Percentiles rank a stretch among this genome's conserved stretches.
Conservation (phyloP, 805 yeast species). For the Wickerhamiella spandovensis region DNA sequence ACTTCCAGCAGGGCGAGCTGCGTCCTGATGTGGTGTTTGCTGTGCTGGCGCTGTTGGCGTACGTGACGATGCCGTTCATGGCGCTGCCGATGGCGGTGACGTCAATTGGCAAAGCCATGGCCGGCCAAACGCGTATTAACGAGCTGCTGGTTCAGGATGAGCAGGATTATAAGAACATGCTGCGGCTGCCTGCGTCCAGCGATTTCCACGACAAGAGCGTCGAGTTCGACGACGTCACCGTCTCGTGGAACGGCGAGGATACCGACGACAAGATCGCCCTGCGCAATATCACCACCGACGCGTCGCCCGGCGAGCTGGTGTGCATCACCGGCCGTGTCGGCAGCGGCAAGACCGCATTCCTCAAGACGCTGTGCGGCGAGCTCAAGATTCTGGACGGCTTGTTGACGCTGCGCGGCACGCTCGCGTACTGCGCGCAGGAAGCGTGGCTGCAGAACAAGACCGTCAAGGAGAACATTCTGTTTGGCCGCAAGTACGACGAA, state of each 20-base stretch:
- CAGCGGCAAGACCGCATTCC: constrained; percentile 66
- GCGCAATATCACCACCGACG: constrained; percentile 40
- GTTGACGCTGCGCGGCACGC: constrained; percentile 49
- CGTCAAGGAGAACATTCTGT: constrained; percentile 75
- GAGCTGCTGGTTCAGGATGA: constrained; percentile 58
- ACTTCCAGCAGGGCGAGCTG: constrained; percentile 47
- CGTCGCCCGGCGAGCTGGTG: constrained; percentile 58
- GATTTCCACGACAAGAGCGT: constrained; percentile 48
- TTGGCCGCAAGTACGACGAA: constrained; percentile 75
- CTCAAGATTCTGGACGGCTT: constrained; percentile 55
- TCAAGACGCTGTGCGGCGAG: constrained; percentile 68
- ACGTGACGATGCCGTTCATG: constrained; percentile 78
- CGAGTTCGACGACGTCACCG: constrained; percentile 23
- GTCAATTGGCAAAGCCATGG: constrained; percentile 67
- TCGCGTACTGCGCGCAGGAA: constrained; percentile 76
- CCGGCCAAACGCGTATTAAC: constrained; percentile 43
- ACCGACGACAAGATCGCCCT: constrained; percentile 21
- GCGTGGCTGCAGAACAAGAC: constrained; percentile 93
- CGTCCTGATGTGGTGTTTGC: constrained; percentile 78
- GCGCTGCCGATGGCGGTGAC: constrained; percentile 83
- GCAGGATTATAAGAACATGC: constrained; percentile 61
- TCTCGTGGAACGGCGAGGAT: constrained; percentile 45
- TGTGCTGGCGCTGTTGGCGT: constrained; percentile 43
- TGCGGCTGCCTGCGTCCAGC: constrained; percentile 28
- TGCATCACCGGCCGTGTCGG: constrained; percentile 85